Conservation (phyloP, 2,329 filamentous ascomycete species). For the Cladophialophora carrionii region DNA sequence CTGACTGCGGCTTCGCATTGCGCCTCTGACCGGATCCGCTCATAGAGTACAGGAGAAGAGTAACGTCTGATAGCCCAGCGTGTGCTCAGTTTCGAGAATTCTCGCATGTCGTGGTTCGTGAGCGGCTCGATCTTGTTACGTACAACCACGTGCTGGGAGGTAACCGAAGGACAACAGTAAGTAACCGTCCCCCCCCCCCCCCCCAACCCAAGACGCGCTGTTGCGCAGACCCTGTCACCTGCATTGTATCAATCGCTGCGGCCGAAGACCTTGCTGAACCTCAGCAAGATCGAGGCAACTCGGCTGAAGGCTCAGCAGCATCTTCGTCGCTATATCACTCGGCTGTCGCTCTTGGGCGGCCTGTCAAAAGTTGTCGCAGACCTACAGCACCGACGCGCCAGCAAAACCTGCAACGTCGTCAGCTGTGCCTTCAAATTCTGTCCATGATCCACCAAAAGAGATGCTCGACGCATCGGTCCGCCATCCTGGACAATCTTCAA, state of each 20-base stretch:
- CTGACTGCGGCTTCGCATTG: neutral
- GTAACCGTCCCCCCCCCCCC: no score
- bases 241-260: neutral
- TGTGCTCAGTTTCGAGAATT: neutral
- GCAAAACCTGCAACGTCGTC: slow-evolving; percentile 9
- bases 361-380: slow-evolving; percentile 7
- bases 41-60: neutral
- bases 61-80: neutral
- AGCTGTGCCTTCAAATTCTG: neutral
- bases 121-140: neutral
- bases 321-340: neutral
- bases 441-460: neutral
- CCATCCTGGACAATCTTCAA: slow-evolving; percentile 44
- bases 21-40: neutral
- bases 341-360: no score
- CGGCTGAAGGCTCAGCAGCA: neutral
- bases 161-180: neutral
- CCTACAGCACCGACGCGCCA: neutral
- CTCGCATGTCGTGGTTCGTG: neutral
- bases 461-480: slow-evolving; percentile 46
- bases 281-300: neutral
- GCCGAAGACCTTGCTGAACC: neutral
- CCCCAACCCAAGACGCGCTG: neutral
- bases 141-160: neutral
- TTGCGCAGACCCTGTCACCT: neutral